Conservation (phyloP, 495 filamentous ascomycete genomes). For the Copromyces sp. region DNA sequence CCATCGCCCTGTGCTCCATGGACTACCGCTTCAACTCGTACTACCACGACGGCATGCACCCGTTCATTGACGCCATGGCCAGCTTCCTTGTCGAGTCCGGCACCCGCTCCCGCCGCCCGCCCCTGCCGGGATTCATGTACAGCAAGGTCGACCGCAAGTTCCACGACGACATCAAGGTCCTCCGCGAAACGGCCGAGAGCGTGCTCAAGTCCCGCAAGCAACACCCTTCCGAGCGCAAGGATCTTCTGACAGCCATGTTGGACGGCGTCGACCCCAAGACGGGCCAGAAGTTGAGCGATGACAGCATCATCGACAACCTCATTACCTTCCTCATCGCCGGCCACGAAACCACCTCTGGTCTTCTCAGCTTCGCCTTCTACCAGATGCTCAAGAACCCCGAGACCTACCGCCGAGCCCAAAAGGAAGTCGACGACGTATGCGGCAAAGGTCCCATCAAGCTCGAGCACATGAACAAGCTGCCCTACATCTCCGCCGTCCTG, state of each 20-base stretch:
- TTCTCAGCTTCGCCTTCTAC: conserved; percentile 48
- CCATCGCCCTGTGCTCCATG: conserved; percentile 64
- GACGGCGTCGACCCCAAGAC: conserved; percentile 56
- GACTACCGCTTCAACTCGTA: conserved; percentile 67
- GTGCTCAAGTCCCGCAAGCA: conserved; percentile 49
- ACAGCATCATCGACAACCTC: conserved; percentile 59
- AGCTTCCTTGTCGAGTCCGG: conserved; percentile 47
- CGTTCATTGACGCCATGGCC: conserved; percentile 57
- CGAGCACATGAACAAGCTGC: conserved; percentile 54
- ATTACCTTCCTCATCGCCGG: conserved; percentile 66
- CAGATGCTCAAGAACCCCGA: conserved; percentile 44
- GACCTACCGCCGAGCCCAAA: conserved; percentile 39
- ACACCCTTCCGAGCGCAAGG: conserved; percentile 50
- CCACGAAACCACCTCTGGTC: conserved; percentile 61
- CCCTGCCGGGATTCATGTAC: conserved; percentile 40
- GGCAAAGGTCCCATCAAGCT: conserved; percentile 52
- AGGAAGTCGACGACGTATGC: conserved; percentile 53
- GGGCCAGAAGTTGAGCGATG: conserved; percentile 49
- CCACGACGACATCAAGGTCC: conserved; percentile 43
- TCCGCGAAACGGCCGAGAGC: conserved; percentile 46
- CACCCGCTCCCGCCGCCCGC: conserved; percentile 38
- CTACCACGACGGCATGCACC: conserved; percentile 55
- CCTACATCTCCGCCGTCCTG: conserved; percentile 45
- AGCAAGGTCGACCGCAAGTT: conserved; percentile 47
- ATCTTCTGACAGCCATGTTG: conserved; percentile 63